Percentiles rank a stretch among this genome's conserved stretches.
These are phyloP conservation scores for Aquilaria malaccensis DNA, from an alignment of 345 rosid species.

Conservation along the genomic window DNA sequence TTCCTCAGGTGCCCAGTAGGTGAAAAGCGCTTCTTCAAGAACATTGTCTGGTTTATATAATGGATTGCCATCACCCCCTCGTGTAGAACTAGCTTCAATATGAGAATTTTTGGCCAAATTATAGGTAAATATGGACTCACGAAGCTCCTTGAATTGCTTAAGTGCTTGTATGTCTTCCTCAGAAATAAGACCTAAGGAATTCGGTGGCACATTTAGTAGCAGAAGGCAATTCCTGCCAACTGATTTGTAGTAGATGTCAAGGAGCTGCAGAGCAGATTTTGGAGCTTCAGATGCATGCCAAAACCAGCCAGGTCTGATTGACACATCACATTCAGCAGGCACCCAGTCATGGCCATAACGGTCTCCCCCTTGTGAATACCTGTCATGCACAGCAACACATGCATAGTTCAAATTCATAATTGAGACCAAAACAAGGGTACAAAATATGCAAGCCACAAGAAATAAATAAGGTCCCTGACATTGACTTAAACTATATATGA, in stretches of 20 bases:
- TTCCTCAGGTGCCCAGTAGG: slow-evolving; percentile 86
- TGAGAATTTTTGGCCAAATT: slow-evolving; percentile 45
- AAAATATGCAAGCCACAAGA: too few species aligned
- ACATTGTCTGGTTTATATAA: slow-evolving; percentile 42
- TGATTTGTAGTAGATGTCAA: slow-evolving; percentile 71
- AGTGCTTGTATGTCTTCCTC: slow-evolving; percentile 64
- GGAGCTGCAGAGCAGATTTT: slow-evolving; percentile 61
- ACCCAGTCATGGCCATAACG: slow-evolving; percentile 71
- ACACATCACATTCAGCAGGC: slow-evolving; percentile 90
- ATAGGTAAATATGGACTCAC: slow-evolving; percentile 45
- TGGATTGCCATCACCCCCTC: slow-evolving; percentile 29
- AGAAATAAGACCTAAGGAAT: slow-evolving; percentile 77
- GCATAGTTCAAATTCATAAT: too few species aligned
- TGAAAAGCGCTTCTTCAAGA: slow-evolving; percentile 47
- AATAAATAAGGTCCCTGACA: too few species aligned
- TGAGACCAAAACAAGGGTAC: too few species aligned
- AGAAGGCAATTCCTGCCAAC: slow-evolving; percentile 74
- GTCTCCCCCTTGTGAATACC: slow-evolving; percentile 62
- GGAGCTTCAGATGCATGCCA: slow-evolving; percentile 86
- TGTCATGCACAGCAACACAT: slow-evolving; percentile 15
- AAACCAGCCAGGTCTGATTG: slow-evolving; percentile 90
- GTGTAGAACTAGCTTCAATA: slow-evolving; percentile 46
- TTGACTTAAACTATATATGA: too few species aligned
- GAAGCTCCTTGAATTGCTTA: slow-evolving; percentile 46
- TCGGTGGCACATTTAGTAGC: slow-evolving; percentile 80